These are phyloP conservation scores for Zasmidium angulare DNA, from an alignment of 2,329 filamentous ascomycete genomes.

Conservation along the genomic window DNA sequence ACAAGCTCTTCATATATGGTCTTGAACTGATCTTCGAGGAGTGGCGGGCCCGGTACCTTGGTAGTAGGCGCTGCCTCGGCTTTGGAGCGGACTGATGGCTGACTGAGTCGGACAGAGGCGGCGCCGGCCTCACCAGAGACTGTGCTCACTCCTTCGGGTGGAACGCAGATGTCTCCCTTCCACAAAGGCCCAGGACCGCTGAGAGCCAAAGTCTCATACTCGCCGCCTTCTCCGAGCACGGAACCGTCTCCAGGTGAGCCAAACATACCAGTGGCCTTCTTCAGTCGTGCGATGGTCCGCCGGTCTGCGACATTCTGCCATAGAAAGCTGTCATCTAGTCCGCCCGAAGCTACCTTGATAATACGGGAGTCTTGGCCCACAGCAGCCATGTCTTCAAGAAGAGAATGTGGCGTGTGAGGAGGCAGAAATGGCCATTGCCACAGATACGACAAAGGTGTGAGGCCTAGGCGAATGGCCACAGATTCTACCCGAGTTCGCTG, in stretches of 20 bases:
- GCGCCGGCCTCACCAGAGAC: constrained; percentile 73
- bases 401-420: constrained; percentile 45
- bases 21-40: constrained; percentile 66
- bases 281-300: constrained; percentile 47
- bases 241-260: constrained; percentile 65
- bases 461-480: constrained; percentile 77
- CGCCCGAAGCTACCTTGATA: constrained; percentile 91
- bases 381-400: constrained; percentile 78
- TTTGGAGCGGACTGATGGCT: constrained; percentile 49
- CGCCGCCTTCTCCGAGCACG: constrained; percentile 86
- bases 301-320: constrained; percentile 74
- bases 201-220: constrained; percentile 90
- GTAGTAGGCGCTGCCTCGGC: not conserved
- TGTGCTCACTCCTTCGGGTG: constrained; percentile 52
- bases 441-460: constrained; percentile 79
- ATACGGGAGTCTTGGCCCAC: constrained; percentile 83
- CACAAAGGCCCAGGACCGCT: constrained; percentile 75
- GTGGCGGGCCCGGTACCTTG: constrained; percentile 57
- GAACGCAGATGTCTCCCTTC: constrained; percentile 66
- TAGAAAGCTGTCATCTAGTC: constrained; percentile 75
- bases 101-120: constrained; percentile 65
- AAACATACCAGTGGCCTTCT: constrained; percentile 64
- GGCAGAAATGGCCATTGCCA: constrained; percentile 87
- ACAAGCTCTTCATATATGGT: constrained; percentile 33
- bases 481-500: constrained; percentile 95